phyloP scores from a whole-genome alignment of 345 rosid genomes.

The Corchorus capsularis region DNA sequence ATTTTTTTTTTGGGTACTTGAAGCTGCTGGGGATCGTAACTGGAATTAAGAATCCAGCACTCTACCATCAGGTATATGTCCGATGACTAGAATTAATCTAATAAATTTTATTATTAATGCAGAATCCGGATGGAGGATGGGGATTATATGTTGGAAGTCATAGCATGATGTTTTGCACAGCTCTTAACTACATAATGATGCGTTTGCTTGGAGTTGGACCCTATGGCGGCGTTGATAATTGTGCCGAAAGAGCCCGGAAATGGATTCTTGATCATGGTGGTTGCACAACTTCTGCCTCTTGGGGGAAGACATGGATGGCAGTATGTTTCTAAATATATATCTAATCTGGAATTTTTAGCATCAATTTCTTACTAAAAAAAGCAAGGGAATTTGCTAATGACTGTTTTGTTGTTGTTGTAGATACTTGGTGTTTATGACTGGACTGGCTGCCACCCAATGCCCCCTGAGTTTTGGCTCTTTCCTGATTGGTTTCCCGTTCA shows the following conservation, averaged over 20 bases:
- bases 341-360: background rate
- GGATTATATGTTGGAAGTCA: conserved; percentile 50
- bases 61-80: too few relatives aligned
- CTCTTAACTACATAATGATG: conserved; percentile 46
- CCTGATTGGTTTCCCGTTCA: conserved; percentile 53
- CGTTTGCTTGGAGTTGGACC: conserved; percentile 50
- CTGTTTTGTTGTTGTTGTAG: conserved; percentile 3
- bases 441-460: conserved; percentile 69
- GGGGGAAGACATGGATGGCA: too few relatives aligned
- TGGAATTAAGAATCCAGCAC: too few relatives aligned
- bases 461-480: conserved; percentile 70
- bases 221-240: conserved; percentile 41
- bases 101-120: background rate
- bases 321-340: too few relatives aligned
- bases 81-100: too few relatives aligned
- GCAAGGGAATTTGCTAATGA: background rate
- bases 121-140: conserved; percentile 61
- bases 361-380: too few relatives aligned
- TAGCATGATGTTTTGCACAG: conserved; percentile 52
- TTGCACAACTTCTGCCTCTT: too few relatives aligned
- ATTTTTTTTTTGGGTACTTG: too few relatives aligned
- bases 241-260: conserved; percentile 9
- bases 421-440: conserved; percentile 39
- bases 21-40: too few relatives aligned
- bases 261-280: too few relatives aligned